Base-by-base conservation (phyloP, 257 asterid genomes). In the Handroanthus guayacan region DNA sequence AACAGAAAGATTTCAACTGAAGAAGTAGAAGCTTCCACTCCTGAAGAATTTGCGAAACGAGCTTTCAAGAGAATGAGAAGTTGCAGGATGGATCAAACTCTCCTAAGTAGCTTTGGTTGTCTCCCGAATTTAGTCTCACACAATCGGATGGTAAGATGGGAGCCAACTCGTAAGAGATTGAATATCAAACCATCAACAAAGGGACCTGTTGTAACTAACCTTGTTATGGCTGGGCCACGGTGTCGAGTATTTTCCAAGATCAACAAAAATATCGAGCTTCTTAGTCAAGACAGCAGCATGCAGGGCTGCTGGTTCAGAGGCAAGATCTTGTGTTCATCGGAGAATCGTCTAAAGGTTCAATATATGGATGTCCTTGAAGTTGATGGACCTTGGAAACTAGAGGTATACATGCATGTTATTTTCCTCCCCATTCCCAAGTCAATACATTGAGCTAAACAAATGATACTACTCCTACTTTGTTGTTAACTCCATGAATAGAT, bases 271-370 rank as follows among this genome's bases (percentile, higher is more conserved):
- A 61, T 89, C 39, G 95, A 88, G 85, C 69, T 86, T 76, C 90
- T 89, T 69, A 68, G 83, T 66, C 89, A 76, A 81, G 93, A 88
- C n/a, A 88, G 88, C 1, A 86, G 90, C 78, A 56, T 82, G 71
- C 71, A 84, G 25, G 93, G 89, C 31, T 90, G 93, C 81, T 86
- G 95, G 93, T 86, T 81, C 82, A 83, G 83, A 78, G 80, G 84
- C 76, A 87, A 79, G 78, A 65, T 88, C 71, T 71, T 87, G 77
- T 38, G 41, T 74, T 63, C 78, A 13, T 54, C 77, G 17, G 39
- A 47, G 69, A 65, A 75, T 41, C 50, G 44, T 11, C 62, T 88
- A 3, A 80, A 67, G 77, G 86, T 89, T 73, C 87, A 80, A 67
- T 83, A 86, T 62, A 25, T 51, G 36, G 92, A 87, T 75, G 54